Base-by-base conservation (phyloP, 2,329 filamentous ascomycete species). In the Leptographium radiaticola region DNA sequence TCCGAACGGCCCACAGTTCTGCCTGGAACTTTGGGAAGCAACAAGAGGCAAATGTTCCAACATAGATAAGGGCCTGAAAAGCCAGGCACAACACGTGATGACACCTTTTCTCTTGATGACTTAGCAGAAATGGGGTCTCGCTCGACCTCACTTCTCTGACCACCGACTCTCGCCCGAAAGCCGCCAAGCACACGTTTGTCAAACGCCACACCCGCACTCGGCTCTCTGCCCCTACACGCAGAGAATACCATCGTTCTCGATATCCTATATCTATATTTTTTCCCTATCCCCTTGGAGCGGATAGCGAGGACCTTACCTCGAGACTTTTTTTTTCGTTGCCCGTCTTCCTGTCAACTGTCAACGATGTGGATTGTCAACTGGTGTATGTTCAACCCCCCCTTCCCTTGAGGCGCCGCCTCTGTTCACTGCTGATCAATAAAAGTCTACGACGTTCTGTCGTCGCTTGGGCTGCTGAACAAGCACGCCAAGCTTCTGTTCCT, bases 321-420 rank as follows among this genome's bases (percentile, higher is more conserved):
- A 36, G 8, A 31, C 11, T 12, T 33, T 31, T 54, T 38, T 13
- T 13, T 4, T 42, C 4, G 40, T 40, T 25, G 7, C 52, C 31
- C 31, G 15, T 25, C 25, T 33, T 16, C 11, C 33, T 18, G 25
- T 2, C 25, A 25, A 25, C 25, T 25, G 25, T 25, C 62, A 71
- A 76, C 66, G 60, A 95, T 95, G 89, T 95, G 88, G 88, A 86
- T 95, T 70, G 73, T 95, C 68, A 89, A 91, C 80, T 95, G 89
- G 89, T 94, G 88, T 94, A 89, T 67, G 82, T 76, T 25, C 25
- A 5, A 25, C 25, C 25, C 25, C 5, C 5, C 25, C 25, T 25
- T 25, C 25, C 25, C 25, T 25, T 25, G 25, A 25, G 25, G 25
- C 25, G 25, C 25, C 25, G 25, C 25, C 25, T 25, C 20, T 15